These are phyloP conservation scores for Moelleriella libera DNA, from an alignment of 2,329 filamentous ascomycete species.

Conservation along the genomic window DNA sequence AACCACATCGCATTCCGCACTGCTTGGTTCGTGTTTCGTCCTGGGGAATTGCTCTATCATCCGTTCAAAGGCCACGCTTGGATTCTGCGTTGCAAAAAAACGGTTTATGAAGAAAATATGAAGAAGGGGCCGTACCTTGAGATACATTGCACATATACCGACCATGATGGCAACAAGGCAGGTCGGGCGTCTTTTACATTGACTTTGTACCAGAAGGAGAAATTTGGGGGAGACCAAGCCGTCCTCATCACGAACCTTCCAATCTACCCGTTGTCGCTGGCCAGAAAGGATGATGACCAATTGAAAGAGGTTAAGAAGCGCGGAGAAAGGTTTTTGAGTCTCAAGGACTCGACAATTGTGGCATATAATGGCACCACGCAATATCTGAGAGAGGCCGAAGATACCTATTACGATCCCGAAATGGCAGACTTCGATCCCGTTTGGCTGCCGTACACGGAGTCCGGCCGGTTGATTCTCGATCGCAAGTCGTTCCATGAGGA, in stretches of 20 bases:
- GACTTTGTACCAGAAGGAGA: neutral
- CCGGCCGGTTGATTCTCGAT: neutral
- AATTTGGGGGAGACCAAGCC: neutral
- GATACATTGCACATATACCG: neutral
- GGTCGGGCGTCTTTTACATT: neutral
- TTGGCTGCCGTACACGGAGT: neutral
- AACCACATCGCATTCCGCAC: neutral
- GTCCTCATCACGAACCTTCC: neutral
- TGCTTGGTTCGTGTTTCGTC: neutral
- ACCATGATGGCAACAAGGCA: neutral
- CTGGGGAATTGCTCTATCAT: neutral
- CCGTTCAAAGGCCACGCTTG: neutral
- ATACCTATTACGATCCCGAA: neutral
- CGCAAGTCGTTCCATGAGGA: neutral
- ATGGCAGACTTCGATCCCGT: neutral
- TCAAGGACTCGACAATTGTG: neutral
- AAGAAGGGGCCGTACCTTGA: neutral
- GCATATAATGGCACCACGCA: neutral
- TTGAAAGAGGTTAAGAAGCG: neutral
- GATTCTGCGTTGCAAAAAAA: neutral
- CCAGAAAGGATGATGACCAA: neutral
- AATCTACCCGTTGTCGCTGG: neutral
- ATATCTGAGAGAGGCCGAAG: neutral
- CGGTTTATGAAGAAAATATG: neutral
- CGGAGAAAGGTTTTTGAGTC: neutral